Conservation (phyloP, 306 rosid species). For the Calophaca sinica region DNA sequence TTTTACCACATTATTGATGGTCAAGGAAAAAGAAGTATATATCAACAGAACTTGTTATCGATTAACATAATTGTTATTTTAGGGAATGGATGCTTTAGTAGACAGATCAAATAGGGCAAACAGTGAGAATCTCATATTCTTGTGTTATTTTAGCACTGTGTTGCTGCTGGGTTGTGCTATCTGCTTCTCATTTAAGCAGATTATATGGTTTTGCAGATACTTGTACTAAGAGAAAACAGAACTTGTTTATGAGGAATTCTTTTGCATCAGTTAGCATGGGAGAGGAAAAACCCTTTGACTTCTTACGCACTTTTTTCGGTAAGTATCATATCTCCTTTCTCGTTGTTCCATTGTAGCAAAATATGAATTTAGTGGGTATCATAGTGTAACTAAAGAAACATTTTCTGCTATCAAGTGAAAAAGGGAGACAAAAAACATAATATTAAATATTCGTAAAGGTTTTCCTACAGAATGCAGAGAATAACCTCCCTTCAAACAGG, state of each 20-base stretch:
- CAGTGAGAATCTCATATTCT: slow-evolving; percentile 16
- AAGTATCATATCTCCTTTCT: slow-evolving; percentile 36
- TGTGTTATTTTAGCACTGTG: slow-evolving; percentile 33
- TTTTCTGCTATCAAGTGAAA: not conserved
- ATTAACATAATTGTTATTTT: slow-evolving; percentile 26
- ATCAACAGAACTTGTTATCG: not conserved
- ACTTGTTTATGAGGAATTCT: slow-evolving; percentile 55
- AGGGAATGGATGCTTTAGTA: slow-evolving; percentile 33
- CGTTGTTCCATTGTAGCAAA: slow-evolving; percentile 15
- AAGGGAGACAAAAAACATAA: no score
- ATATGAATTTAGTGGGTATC: slow-evolving; percentile 16
- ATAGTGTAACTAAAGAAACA: not conserved
- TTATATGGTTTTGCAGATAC: slow-evolving; percentile 69
- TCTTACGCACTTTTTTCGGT: slow-evolving; percentile 86
- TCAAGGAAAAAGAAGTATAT: no score
- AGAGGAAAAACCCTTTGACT: slow-evolving; percentile 82
- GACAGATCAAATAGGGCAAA: slow-evolving; percentile 12
- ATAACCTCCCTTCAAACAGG: not conserved
- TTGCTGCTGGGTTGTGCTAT: slow-evolving; percentile 36
- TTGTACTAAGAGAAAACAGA: slow-evolving; percentile 53
- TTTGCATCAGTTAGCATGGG: slow-evolving; percentile 79
- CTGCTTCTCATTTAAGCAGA: slow-evolving; percentile 48
- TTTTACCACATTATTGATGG: no score
- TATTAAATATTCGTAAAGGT: not conserved
- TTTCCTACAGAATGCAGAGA: not conserved